Base-by-base conservation (phyloP, 805 yeast species). In the Kurtzmaniella fragi region DNA sequence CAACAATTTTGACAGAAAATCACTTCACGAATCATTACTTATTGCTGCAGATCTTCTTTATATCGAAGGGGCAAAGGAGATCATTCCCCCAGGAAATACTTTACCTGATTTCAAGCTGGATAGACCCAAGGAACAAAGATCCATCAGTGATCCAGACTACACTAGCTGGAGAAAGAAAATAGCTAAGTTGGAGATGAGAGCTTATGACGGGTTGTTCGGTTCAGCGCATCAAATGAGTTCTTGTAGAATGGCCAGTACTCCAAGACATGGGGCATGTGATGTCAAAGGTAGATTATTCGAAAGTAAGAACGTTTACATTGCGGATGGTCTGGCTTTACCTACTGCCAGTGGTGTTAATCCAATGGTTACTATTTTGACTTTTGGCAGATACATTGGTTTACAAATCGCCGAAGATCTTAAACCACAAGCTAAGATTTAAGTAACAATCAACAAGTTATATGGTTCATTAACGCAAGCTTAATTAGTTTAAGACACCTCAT, bases 311-410 rank as follows among this genome's bases (percentile, higher is more conserved):
- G 64, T 75, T 25, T 71, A 62, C 43, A 70, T 75, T 13, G 73
- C 76, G 3, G 80, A 75, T 47, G 64, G 76, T 4, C 67, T 75
- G 43, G 68, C 64, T 6, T 56, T 74, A 59, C 80, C 80, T 5
- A 56, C 73, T 1, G 79, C 80, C 0, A 65, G 73, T 26, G 80
- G 80, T 3, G 76, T 67, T 30, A 75, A 75, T 47, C 79, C 80
- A 7, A 75, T 75, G 80, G 56, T 74, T 25, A 36, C 73, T 2
- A 62, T 70, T 28, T 64, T 75, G 74, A 59, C 79, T 2, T 49
- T 70, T 15, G 68, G 78, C 6, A 59, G 73, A 37, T 64, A 68
- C 16, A 60, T 73, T 28, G 56, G 73, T 2, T 56, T 60, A 26
- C 65, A 56, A 16, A 50, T 75, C 28, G 60, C 53, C 14, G 59